Evolutionary conservation across 257 asterid genomes (phyloP).

Genomic region (Striga asiatica): DNA sequence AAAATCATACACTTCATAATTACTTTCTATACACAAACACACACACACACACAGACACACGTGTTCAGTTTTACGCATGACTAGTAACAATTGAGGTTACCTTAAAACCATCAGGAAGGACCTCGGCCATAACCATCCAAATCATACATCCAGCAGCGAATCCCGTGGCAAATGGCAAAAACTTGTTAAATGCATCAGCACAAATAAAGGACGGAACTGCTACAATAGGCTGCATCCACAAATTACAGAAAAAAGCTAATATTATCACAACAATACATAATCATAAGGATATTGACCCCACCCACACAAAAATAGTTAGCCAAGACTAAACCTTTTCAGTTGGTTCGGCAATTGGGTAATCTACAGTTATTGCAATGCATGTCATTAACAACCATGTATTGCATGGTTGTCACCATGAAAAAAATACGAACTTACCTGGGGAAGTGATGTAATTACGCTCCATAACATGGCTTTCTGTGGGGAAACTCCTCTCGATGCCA

Average conservation of each 20-base stretch:
- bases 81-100: too few relatives aligned
- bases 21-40: too few relatives aligned
- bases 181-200: conserved; percentile 94
- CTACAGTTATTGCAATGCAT: background rate
- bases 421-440: conserved; percentile 50
- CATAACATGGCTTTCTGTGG: conserved; percentile 94
- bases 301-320: background rate
- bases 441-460: conserved; percentile 93
- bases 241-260: background rate
- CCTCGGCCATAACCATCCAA: conserved; percentile 98
- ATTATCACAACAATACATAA: background rate
- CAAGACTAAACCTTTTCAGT: background rate
- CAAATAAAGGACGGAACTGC: conserved; percentile 75
- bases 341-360: background rate
- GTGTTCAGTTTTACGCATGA: too few relatives aligned
- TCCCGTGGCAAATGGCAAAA: conserved; percentile 95
- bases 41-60: too few relatives aligned
- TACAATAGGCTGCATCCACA: conserved; percentile 78
- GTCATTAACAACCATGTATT: background rate
- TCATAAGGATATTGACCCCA: conserved; percentile 1
- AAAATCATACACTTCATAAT: too few relatives aligned
- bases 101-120: conserved; percentile 95
- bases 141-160: conserved; percentile 99
- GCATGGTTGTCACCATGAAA: background rate
- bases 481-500: conserved; percentile 93